Conservation (phyloP, 2,329 filamentous ascomycete species). For the Fusarium tanahbumbuense region DNA sequence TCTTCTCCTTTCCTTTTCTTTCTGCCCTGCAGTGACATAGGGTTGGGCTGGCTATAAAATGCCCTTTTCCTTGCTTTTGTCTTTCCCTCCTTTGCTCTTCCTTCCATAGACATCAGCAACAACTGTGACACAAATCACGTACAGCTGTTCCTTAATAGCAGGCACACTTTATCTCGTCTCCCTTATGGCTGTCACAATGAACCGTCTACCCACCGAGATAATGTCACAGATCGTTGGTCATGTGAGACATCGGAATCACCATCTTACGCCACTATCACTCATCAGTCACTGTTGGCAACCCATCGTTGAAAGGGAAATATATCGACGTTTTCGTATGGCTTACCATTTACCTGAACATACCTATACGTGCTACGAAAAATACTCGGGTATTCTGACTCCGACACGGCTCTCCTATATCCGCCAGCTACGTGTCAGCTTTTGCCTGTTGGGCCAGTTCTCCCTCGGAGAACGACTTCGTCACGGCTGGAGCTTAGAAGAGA, state of each 20-base stretch:
- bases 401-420: conserved; percentile 14
- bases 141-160: no score
- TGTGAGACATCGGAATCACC: neutral
- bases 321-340: neutral
- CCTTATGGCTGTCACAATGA: conserved; percentile 3
- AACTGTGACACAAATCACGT: no score
- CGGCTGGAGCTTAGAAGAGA: neutral
- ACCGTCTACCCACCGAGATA: conserved; percentile 3
- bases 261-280: neutral
- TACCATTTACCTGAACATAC: neutral
- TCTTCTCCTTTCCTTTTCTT: no score
- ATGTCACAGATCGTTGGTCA: neutral
- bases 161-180: no score
- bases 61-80: no score
- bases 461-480: accelerated
- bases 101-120: no score
- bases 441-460: accelerated
- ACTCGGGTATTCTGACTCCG: neutral
- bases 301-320: conserved; percentile 1
- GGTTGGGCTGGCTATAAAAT: no score
- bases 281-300: conserved; percentile 4
- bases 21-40: no score
- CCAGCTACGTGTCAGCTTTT: accelerated
- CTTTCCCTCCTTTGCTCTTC: no score
- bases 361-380: neutral